Base-by-base conservation (phyloP, 495 filamentous ascomycete species). In the Collariella sp. region DNA sequence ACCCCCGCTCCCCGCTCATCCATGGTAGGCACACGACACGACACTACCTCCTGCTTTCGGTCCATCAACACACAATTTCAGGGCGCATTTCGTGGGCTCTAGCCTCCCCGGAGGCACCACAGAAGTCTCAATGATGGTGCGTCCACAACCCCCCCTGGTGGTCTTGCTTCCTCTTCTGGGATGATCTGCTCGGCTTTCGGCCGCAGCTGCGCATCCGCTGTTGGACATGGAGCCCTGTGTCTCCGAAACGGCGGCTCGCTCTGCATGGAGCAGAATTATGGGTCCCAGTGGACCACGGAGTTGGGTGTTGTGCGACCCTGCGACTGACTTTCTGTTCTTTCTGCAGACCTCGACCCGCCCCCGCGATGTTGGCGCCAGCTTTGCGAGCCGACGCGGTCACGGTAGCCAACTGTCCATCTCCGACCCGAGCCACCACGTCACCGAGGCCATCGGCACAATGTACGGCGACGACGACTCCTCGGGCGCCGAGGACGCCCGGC, bases 381-480 rank as follows among this genome's bases (percentile, higher is more conserved):
- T 79, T 66, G 67, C 75, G 53, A 77, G 67, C 65, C 72, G 77
- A 65, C 74, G 77, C 54, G 76, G 78, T 54, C 78, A 81, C 69
- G 74, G 58, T 48, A 73, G 66, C 59, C 75, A 79, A 63, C 75
- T 79, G 36, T 81, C 78, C 51, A 79, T 81, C 59, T 79, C 76
- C 52, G 78, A 81, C 62, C 72, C 77, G 23, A 88, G 81, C 69
- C 91, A 97, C 75, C 93, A 98, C 81, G 91, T 96, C 67, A 98
- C 93, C 35, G 93, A 98, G 66, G 88, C 91, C 42, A 96, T 98
- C 65, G 91, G 90, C 35, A 89, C 93, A 65, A 84, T 96, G 83
- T 98, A 98, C 72, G 88, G 87, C 67, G 84, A 89, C 63, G 73
- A 72, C 49, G 73, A 72, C 46, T 68, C 72, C 52, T 63, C 70